Base-by-base conservation (phyloP, 345 rosid genomes). In the Adansonia digitata region DNA sequence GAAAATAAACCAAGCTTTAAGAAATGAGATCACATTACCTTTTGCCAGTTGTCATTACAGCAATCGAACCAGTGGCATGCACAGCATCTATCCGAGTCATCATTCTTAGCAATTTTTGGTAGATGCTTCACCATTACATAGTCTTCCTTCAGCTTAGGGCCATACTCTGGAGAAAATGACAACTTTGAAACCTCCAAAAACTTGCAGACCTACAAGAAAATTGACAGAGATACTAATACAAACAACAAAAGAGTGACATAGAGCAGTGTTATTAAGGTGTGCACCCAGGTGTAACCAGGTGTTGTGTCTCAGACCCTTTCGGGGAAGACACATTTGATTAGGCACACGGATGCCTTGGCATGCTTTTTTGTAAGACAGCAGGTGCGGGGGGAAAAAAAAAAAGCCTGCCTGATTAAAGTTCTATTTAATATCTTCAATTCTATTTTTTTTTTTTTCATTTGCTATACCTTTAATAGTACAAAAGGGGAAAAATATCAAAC, bases 1-100 rank as follows among this genome's bases (percentile, higher is more conserved):
- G 69, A 63, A 11, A 13, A 73, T 31, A 22, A 67, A n/a, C 71
- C n/a, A n/a, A 48, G 43, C 26, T 68, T 64, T 69, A 18, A 37
- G 20, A 40, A 60, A 75, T 46, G 76, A 67, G 65, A 27, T 71
- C 45, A 42, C 72, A 70, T 83, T 88, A 96, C 99, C 98, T 91
- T 93, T 80, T 93, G 97, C 98, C 98, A 96, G 82, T 87, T 96
- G 85, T 93, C 91, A 81, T 92, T 92, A 82, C 99, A 96, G 85
- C 95, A 96, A 88, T 75, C 78, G 78, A 89, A 88, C 91, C 94
- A 90, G 78, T 77, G 46, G 75, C 97, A 91, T 29, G 86, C 81
- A 85, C 93, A 92, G 70, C 98, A 93, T 78, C 75, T 86, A 75
- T 74, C 80, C 35, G 92, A 84, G 77, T 87, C 92, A 76, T 88